Evolutionary conservation across 768 basidiomycete genomes (phyloP).

Genomic region (Termitomyces sp.): DNA sequence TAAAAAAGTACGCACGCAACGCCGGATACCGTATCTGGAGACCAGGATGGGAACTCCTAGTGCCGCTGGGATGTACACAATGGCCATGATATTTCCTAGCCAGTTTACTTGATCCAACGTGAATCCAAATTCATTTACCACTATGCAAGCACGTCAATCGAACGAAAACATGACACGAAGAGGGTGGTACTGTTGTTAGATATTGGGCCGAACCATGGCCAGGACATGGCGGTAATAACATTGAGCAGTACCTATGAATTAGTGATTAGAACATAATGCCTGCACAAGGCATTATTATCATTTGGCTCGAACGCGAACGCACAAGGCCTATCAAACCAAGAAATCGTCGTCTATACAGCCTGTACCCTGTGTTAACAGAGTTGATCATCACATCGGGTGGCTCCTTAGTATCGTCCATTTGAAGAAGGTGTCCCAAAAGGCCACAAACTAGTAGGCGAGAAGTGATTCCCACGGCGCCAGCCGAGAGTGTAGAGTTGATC

Average conservation of each 20-base stretch:
- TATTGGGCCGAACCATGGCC: conserved; percentile 87
- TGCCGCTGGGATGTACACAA: conserved; percentile 62
- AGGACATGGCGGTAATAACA: conserved; percentile 59
- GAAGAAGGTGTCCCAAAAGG: not conserved
- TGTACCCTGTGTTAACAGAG: conserved; percentile 34
- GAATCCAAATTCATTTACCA: conserved; percentile 61
- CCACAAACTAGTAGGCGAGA: not conserved
- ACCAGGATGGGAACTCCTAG: conserved; percentile 57
- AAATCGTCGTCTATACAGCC: conserved; percentile 70
- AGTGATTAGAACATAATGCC: not conserved
- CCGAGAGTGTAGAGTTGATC: not conserved
- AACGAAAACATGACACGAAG: not conserved
- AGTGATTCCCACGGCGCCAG: too few relatives aligned
- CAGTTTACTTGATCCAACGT: conserved; percentile 74
- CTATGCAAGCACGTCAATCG: conserved; percentile 28
- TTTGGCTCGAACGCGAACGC: conserved; percentile 17
- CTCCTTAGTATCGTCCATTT: conserved; percentile 6
- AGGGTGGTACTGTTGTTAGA: conserved; percentile 53
- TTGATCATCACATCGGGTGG: not conserved
- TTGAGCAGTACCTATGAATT: conserved; percentile 54
- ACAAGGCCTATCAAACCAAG: conserved; percentile 62
- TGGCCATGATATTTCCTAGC: conserved; percentile 68
- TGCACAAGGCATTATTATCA: not conserved
- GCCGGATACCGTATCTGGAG: conserved; percentile 55
- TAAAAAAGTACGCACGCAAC: conserved; percentile 46